These are phyloP conservation scores for Atalantia buxifolia DNA, from an alignment of 345 rosid genomes.

Conservation along the genomic window DNA sequence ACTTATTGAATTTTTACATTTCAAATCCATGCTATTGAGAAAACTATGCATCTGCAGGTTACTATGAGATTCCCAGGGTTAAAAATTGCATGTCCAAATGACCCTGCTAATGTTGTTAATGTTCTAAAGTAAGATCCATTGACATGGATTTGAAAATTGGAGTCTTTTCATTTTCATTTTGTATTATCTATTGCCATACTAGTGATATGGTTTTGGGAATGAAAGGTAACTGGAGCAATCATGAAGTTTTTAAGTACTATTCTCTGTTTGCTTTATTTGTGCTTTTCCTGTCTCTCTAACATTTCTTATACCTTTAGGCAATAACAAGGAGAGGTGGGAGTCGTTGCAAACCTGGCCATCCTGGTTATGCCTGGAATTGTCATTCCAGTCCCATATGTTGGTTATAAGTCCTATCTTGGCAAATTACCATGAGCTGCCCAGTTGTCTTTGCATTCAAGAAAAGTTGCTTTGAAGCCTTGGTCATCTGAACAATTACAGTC, in stretches of 20 bases:
- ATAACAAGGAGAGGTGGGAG: slow-evolving; percentile 71
- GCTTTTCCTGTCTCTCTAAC: slow-evolving; percentile 1
- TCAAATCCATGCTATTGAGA: neutral
- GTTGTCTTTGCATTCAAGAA: neutral
- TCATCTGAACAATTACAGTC: neutral
- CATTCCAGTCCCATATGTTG: slow-evolving; percentile 60
- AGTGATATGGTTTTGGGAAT: neutral
- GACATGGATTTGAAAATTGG: neutral
- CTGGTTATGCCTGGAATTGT: slow-evolving; percentile 71
- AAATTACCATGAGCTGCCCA: neutral
- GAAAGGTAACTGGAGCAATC: neutral
- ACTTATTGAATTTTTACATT: neutral
- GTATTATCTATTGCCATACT: neutral
- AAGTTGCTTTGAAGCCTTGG: neutral
- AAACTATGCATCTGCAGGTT: neutral
- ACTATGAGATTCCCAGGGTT: neutral
- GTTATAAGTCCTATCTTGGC: slow-evolving; percentile 41
- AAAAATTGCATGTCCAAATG: neutral
- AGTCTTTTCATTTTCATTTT: neutral
- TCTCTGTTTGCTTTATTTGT: neutral
- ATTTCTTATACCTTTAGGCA: slow-evolving; percentile 38
- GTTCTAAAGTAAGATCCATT: neutral
- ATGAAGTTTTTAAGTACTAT: neutral
- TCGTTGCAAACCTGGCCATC: slow-evolving; percentile 62
- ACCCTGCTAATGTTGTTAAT: neutral